phyloP scores from a whole-genome alignment of 768 basidiomycete genomes.

The Filobasidium floriforme region DNA sequence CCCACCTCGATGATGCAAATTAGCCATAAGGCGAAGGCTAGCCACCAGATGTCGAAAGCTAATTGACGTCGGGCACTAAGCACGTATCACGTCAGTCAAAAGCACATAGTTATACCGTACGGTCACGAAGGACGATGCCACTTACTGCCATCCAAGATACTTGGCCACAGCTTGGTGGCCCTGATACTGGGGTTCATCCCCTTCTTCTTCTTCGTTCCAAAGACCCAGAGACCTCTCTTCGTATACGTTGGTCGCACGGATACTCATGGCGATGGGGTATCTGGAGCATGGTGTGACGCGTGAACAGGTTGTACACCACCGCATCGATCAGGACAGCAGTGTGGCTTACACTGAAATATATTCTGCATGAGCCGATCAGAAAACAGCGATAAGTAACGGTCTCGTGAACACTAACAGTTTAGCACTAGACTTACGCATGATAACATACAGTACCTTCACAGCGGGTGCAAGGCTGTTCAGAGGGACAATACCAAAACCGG shows the following conservation, averaged over 20 bases:
- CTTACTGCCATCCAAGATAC: slow-evolving; percentile 44
- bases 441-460: slow-evolving; percentile 75
- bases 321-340: neutral
- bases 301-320: too few species aligned
- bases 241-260: slow-evolving; percentile 68
- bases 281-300: neutral
- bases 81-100: neutral
- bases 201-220: slow-evolving; percentile 53
- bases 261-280: slow-evolving; percentile 50
- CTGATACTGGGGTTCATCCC: slow-evolving; percentile 41
- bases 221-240: slow-evolving; percentile 87
- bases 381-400: neutral
- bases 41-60: slow-evolving; percentile 97
- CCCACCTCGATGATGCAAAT: slow-evolving; percentile 87
- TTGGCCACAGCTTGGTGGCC: slow-evolving; percentile 42
- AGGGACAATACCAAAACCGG: slow-evolving; percentile 74
- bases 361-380: slow-evolving; percentile 1
- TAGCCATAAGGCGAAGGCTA: slow-evolving; percentile 72
- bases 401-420: slow-evolving; percentile 22
- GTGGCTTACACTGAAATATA: slow-evolving; percentile 22
- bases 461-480: slow-evolving; percentile 73
- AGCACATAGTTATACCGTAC: neutral
- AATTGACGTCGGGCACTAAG: slow-evolving; percentile 55
- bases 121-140: neutral
- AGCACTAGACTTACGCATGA: slow-evolving; percentile 56